Evolutionary conservation across 2,329 filamentous ascomycete genomes (phyloP), one percentile per base, ranked within the genome.

Genomic region (Fusarium sp.): DNA sequence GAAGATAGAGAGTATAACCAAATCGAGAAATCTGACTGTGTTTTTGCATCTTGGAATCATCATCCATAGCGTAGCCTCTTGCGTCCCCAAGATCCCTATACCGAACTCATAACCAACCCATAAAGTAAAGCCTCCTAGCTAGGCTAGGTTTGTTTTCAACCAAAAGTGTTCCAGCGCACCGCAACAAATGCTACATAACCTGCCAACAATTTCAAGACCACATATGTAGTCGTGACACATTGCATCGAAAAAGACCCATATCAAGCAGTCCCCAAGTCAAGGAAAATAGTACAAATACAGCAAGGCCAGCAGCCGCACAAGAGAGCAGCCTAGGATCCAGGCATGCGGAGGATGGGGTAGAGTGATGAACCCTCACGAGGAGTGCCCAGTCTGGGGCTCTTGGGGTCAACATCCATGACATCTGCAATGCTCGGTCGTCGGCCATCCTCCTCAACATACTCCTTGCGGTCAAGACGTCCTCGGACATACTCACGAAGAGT

Each of bases 401-500:
- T 81, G 24, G 74, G 63, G 55, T 83, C 83, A 17, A 83, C 67
- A 57, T 84, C 83, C 83, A 83, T 83, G 44, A 79, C 78, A 22
- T 83, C 81, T 8, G 64, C 57, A n/a, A 76, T 73, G 31, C 69
- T 72, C 36, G 68, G 67, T 42, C 69, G 63, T 27, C 64, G 66
- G 9, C 72, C 67, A 2, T 71, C 78, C 6, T 75, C 69, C 17
- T 82, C 78, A 9, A 85, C 84, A 73, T 88, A 92, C 63, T 91
- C 88, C 73, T 84, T 84, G 36, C 85, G 85, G 64, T 89, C 84
- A n/a, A 92, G 84, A 35, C 90, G 87, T 12, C 87, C 83, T 55
- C 85, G 85, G 62, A 92, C 85, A 69, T 89, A 88, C 71, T 88
- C 86, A 42, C 90, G 85, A 40, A 92, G 85, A 49, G 84, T 87